Evolutionary conservation across 2,329 filamentous ascomycete genomes (phyloP).

Genomic region (Botrytis medusae): DNA sequence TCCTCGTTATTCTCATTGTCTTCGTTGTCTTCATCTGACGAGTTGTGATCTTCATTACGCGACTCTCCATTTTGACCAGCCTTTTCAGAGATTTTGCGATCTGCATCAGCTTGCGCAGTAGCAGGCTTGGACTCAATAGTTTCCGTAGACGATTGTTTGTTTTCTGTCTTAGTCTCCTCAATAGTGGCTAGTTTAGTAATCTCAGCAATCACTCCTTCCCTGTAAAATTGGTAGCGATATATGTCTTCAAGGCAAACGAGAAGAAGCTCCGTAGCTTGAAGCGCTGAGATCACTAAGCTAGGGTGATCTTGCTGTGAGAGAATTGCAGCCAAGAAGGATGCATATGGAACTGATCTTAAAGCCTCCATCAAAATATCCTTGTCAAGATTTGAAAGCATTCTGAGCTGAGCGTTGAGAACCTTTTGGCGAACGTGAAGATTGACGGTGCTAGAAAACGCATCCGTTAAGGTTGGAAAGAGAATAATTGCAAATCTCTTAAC

Average conservation of each 20-base stretch:
- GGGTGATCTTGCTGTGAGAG: conserved; percentile 93
- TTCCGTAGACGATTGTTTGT: conserved; percentile 29
- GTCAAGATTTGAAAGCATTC: conserved; percentile 97
- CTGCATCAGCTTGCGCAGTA: conserved; percentile 39
- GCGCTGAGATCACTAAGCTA: conserved; percentile 77
- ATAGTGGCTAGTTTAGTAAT: conserved; percentile 73
- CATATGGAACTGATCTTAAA: conserved; percentile 84
- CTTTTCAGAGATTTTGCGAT: conserved; percentile 39
- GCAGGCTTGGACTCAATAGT: conserved; percentile 26
- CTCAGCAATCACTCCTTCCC: conserved; percentile 91
- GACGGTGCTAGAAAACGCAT: conserved; percentile 96
- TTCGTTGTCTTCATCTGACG: conserved; percentile 41
- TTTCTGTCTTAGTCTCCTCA: conserved; percentile 24
- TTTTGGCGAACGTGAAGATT: conserved; percentile 94
- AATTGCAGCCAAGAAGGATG: conserved; percentile 92
- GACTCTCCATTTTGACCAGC: conserved; percentile 40
- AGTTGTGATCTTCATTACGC: conserved; percentile 47
- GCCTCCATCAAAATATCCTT: conserved; percentile 80
- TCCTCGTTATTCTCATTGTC: conserved; percentile 50
- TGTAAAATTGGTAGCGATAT: conserved; percentile 95
- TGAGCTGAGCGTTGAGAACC: conserved; percentile 90
- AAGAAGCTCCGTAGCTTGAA: conserved; percentile 87
- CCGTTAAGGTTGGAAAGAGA: conserved; percentile 88
- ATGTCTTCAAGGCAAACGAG: conserved; percentile 80
- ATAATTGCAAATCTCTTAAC: conserved; percentile 91